Base-by-base conservation (phyloP, 768 basidiomycete species). In the Lactarius sp. region DNA sequence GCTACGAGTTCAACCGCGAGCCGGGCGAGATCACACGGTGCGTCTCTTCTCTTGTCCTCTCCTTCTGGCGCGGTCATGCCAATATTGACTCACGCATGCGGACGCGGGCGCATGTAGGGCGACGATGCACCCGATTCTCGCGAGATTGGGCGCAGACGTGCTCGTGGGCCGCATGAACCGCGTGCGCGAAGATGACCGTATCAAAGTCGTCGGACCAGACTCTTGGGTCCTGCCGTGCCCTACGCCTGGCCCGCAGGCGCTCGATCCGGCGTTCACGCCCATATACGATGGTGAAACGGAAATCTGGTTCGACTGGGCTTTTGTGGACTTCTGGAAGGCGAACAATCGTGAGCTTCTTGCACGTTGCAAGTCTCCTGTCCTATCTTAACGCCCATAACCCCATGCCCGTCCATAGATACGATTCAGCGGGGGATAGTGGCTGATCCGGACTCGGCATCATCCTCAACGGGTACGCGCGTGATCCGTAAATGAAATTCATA, bases 251-350 rank as follows among this genome's bases (percentile, higher is more conserved):
- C 76, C 34, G 64, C 65, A 20, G 66, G 76, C 27, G 34, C 71
- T 75, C 55, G 73, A 70, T 50, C 76, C 73, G 64, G 59, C 59
- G 4, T 67, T 75, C 16, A 81, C 79, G 65, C 68, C 73, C 10
- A 77, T 78, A 54, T 69, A 69, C 41, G 71, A 75, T 56, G 85
- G 85, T 65, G 88, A 91, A 70, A 90, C 85, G 33, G 93, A 94
- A 75, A 81, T 97, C 44, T 98, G 97, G 97, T 91, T 98, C 71
- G 95, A 98, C 73, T 98, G 95, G 93, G 83, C 88, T 0, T 98
- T 98, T 75, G 85, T 97, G 6, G 97, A 99, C 74, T 99, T 98
- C 74, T 95, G 93, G 90, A 98, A 98, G 77, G 94, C 92, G 52
- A 95, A 96, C 71, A 97, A 94, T 71, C 92, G 96, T 96, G 69